Percentiles rank a stretch among this genome's conserved stretches.
phyloP scores from a whole-genome alignment of 768 basidiomycete species.

The Strobilomyces confusus region DNA sequence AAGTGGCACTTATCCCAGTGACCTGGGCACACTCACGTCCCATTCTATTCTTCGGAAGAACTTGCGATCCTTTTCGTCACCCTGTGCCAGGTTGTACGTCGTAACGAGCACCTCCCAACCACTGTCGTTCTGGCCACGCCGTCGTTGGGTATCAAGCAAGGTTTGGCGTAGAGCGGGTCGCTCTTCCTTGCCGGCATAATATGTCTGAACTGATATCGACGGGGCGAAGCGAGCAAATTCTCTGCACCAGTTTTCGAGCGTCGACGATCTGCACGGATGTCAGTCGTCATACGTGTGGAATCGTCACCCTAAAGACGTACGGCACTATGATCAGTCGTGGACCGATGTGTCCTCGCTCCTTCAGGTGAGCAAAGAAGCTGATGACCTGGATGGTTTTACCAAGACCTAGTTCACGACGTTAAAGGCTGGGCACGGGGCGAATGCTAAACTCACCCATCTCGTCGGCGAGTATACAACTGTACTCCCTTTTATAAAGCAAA shows the following conservation, averaged over 20 bases:
- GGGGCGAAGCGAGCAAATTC: conserved; percentile 94
- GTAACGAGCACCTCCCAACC: conserved; percentile 95
- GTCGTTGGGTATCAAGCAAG: conserved; percentile 56
- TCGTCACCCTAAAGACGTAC: conserved; percentile 44
- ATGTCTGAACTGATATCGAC: conserved; percentile 78
- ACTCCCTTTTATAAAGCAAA: conserved; percentile 70
- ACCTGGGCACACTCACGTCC: conserved; percentile 61
- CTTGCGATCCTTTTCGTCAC: conserved; percentile 81
- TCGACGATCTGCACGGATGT: conserved; percentile 66
- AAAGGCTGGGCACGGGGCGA: neutral
- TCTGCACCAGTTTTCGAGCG: conserved; percentile 96
- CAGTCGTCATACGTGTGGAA: conserved; percentile 5
- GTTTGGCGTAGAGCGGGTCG: conserved; percentile 69
- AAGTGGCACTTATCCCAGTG: neutral
- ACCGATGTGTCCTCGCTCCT: conserved; percentile 71
- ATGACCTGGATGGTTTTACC: conserved; percentile 99
- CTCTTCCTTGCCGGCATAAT: conserved; percentile 92
- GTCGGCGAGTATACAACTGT: conserved; percentile 96
- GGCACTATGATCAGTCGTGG: conserved; percentile 95
- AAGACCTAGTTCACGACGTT: conserved; percentile 53
- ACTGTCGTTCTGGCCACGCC: conserved; percentile 42
- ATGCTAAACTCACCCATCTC: conserved; percentile 76
- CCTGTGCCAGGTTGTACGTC: conserved; percentile 92
- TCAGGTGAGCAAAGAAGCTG: conserved; percentile 88
- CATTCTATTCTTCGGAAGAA: conserved; percentile 90